Conservation (phyloP, 768 basidiomycete genomes). For the Panus rudis region DNA sequence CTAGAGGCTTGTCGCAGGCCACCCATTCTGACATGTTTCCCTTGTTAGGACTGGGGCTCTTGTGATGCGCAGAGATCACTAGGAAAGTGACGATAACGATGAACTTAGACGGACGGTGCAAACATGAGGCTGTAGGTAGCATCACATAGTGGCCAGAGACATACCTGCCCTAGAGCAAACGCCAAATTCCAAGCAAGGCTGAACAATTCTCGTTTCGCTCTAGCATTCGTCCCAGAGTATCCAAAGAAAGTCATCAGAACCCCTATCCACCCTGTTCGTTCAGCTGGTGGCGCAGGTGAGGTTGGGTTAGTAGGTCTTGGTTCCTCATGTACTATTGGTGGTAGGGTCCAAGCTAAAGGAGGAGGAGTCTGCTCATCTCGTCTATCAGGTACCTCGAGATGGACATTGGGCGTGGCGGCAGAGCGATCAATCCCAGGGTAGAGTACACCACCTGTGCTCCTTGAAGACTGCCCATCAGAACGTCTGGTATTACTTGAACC, state of each 20-base stretch:
- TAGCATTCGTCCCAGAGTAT: constrained; percentile 40
- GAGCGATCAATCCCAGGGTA: no score
- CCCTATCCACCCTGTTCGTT: constrained; percentile 3
- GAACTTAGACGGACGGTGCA: constrained; percentile 39
- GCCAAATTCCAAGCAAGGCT: constrained; percentile 43
- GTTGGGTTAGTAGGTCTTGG: no score
- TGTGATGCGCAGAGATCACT: constrained; percentile 36
- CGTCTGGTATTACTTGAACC: no score
- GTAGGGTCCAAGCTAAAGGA: constrained; percentile 9
- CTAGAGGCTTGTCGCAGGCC: constrained; percentile 59
- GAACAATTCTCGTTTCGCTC: constrained; percentile 45
- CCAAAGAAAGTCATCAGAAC: constrained; percentile 38
- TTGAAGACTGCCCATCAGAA: no score
- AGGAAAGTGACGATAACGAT: constrained; percentile 44
- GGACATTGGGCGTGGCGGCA: no score
- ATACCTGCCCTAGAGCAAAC: constrained; percentile 50
- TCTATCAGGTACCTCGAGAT: no score
- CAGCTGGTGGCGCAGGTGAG: no score
- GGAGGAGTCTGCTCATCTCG: background rate
- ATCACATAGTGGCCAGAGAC: constrained; percentile 13
- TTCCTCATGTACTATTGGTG: no score
- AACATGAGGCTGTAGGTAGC: background rate
- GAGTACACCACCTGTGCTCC: no score
- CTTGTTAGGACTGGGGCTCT: constrained; percentile 40
- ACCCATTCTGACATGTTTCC: constrained; percentile 44